These are phyloP conservation scores for Endothia cerciana DNA, from an alignment of 2,329 filamentous ascomycete species.

Conservation along the genomic window DNA sequence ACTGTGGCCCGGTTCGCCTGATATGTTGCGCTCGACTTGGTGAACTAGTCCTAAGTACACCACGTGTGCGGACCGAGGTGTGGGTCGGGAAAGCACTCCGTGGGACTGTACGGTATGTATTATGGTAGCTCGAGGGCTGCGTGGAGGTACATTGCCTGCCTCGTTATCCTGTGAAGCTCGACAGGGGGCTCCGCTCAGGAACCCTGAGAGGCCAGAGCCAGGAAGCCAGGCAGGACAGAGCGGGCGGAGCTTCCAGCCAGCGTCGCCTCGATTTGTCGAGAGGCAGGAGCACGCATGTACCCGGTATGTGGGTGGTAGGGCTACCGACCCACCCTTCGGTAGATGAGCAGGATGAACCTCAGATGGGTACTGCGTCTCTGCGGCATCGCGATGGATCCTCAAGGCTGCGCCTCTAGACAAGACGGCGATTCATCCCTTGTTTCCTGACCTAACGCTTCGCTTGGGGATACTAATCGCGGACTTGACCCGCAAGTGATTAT, in stretches of 20 bases:
- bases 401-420: not conserved
- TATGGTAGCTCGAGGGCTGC: not conserved
- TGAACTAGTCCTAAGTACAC: not conserved
- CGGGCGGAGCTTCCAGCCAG: conserved; percentile 13
- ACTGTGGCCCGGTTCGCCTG: not conserved
- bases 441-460: not conserved
- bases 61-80: not conserved
- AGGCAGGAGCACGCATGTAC: not conserved
- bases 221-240: conserved; percentile 9
- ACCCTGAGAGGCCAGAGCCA: not conserved
- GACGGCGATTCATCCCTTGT: not conserved
- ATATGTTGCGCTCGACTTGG: not conserved
- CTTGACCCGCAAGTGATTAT: not conserved
- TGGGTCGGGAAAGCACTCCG: not conserved
- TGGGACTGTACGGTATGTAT: not conserved
- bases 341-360: not conserved
- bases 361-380: conserved; percentile 1
- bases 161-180: not conserved
- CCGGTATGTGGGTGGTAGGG: conserved; percentile 2
- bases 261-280: not conserved
- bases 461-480: not conserved
- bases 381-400: not conserved
- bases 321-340: conserved; percentile 1
- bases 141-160: not conserved
- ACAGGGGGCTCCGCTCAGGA: not conserved